Percentiles rank a stretch among this genome's conserved stretches.
Conservation (phyloP, 345 rosid species). For the Lepidium didymum region DNA sequence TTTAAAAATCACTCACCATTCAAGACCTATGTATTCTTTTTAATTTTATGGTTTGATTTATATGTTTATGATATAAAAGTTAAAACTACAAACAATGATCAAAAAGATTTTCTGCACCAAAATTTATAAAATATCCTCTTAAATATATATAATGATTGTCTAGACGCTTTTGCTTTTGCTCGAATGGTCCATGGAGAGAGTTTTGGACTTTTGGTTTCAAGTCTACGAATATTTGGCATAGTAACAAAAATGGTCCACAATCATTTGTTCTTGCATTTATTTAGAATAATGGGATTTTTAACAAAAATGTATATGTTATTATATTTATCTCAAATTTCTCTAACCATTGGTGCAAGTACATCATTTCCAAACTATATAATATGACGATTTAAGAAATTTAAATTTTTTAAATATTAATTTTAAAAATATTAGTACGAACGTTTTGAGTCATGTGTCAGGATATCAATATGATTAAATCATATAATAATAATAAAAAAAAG, state of each 20-base stretch:
- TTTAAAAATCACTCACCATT: too few species aligned
- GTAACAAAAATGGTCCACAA: not conserved
- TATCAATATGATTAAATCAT: too few species aligned
- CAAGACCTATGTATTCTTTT: too few species aligned
- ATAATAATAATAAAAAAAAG: not conserved
- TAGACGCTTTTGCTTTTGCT: not conserved
- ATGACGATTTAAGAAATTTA: not conserved
- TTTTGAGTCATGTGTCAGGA: too few species aligned
- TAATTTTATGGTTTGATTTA: too few species aligned
- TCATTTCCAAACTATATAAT: not conserved
- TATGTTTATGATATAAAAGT: too few species aligned
- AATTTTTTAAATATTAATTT: not conserved
- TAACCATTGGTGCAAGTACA: not conserved
- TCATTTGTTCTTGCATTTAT: not conserved
- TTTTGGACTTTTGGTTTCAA: not conserved
- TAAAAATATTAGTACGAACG: not conserved
- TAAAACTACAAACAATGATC: too few species aligned
- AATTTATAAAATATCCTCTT: too few species aligned
- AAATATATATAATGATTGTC: not conserved
- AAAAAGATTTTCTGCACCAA: too few species aligned
- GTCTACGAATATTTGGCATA: not conserved
- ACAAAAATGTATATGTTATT: not conserved
- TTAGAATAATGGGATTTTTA: not conserved
- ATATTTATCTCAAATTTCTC: not conserved
- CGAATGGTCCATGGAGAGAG: conserved; percentile 15